phyloP scores from a whole-genome alignment of 805 yeast genomes.

The Monosporozyma solicola region DNA sequence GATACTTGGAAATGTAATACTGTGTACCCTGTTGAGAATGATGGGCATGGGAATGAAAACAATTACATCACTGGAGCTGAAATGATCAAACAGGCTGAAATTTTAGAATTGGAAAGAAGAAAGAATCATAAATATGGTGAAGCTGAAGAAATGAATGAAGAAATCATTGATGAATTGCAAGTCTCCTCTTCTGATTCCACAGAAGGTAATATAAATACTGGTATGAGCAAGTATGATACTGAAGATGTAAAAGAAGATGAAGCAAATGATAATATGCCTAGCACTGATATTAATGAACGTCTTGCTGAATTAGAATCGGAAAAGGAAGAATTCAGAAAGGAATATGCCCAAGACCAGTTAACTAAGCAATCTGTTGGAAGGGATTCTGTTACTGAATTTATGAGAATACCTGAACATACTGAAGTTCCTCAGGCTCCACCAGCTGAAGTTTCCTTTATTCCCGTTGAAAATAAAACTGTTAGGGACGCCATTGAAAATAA shows the following conservation, averaged over 20 bases:
- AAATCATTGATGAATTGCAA: not conserved
- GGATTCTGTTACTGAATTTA: not conserved
- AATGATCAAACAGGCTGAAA: slow-evolving; percentile 2
- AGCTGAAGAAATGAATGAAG: not conserved
- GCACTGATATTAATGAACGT: not conserved
- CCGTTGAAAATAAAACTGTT: slow-evolving; percentile 1
- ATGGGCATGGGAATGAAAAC: slow-evolving; percentile 35
- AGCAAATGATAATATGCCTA: not conserved
- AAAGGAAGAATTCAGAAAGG: not conserved
- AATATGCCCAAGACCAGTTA: not conserved
- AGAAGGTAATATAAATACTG: not conserved
- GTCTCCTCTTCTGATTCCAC: not conserved
- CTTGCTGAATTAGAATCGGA: not conserved
- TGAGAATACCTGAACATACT: not conserved
- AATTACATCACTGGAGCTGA: slow-evolving; percentile 25
- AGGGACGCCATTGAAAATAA: not conserved
- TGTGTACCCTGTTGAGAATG: slow-evolving; percentile 31
- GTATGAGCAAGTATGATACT: not conserved
- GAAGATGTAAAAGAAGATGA: not conserved
- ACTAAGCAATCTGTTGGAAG: not conserved
- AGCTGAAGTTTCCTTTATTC: not conserved
- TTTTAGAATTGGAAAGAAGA: not conserved
- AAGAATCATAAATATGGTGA: not conserved
- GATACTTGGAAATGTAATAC: slow-evolving; percentile 49
- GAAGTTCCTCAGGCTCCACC: not conserved